Evolutionary conservation across 495 filamentous ascomycete species (phyloP).

Genomic region (Tuber indicum): DNA sequence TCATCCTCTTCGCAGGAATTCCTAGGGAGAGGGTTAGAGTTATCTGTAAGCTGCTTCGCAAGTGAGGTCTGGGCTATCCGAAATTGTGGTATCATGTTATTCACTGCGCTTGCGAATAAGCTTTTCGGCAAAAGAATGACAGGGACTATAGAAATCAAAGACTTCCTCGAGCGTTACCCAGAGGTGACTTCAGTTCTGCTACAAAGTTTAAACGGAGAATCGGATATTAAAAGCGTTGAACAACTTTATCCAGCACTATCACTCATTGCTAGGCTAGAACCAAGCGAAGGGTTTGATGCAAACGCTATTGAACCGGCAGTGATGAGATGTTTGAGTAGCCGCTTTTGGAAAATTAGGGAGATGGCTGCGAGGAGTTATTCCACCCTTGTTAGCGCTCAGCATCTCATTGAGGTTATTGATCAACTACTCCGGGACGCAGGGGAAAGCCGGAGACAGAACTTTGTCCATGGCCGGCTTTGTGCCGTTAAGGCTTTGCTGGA

Average conservation of each 20-base stretch:
- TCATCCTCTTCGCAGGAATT: slow-evolving; percentile 57
- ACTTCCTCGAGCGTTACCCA: slow-evolving; percentile 66
- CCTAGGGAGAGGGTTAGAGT: slow-evolving; percentile 62
- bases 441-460: slow-evolving; percentile 50
- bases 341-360: slow-evolving; percentile 81
- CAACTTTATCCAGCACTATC: slow-evolving; percentile 83
- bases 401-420: slow-evolving; percentile 50
- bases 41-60: slow-evolving; percentile 66
- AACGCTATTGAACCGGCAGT: slow-evolving; percentile 49
- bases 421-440: slow-evolving; percentile 46
- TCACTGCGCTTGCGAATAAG: slow-evolving; percentile 71
- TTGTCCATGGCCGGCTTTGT: slow-evolving; percentile 61
- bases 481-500: slow-evolving; percentile 52
- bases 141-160: slow-evolving; percentile 47
- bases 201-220: slow-evolving; percentile 47
- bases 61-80: slow-evolving; percentile 76
- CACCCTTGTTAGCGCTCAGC: slow-evolving; percentile 52
- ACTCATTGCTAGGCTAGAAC: slow-evolving; percentile 60
- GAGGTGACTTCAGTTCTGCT: slow-evolving; percentile 62
- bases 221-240: slow-evolving; percentile 52
- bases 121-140: slow-evolving; percentile 61
- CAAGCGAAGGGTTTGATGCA: slow-evolving; percentile 48
- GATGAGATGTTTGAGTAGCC: slow-evolving; percentile 57
- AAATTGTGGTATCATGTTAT: slow-evolving; percentile 84
- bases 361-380: slow-evolving; percentile 77